Percentiles rank a stretch among this genome's conserved stretches.
phyloP scores from a whole-genome alignment of 192 early-diverging fungal genomes.

The Coemansia sp. region DNA sequence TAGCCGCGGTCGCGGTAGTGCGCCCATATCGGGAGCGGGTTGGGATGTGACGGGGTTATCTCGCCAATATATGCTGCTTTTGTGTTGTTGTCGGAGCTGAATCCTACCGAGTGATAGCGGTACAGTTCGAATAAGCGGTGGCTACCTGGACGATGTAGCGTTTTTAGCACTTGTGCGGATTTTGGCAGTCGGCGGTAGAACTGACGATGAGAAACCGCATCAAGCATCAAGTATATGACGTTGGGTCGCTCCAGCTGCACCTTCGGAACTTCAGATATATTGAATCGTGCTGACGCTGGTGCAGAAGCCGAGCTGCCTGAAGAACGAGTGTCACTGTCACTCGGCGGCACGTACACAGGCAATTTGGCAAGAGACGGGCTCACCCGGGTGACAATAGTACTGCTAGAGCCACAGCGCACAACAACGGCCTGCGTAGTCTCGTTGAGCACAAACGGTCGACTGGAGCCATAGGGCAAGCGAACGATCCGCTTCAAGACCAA shows the following conservation, averaged over 20 bases:
- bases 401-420: conserved; percentile 50
- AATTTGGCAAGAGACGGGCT: conserved; percentile 25
- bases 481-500: conserved; percentile 33
- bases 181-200: conserved; percentile 61
- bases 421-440: conserved; percentile 54
- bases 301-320: not conserved
- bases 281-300: conserved; percentile 1
- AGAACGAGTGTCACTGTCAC: conserved; percentile 31
- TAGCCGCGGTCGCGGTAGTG: conserved; percentile 61
- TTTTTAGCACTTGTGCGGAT: conserved; percentile 30
- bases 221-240: conserved; percentile 59
- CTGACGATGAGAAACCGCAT: conserved; percentile 58
- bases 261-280: not conserved
- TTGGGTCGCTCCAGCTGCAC: conserved; percentile 42
- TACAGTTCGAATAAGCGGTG: conserved; percentile 57
- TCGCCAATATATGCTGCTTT: conserved; percentile 55
- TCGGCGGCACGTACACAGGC: conserved; percentile 19
- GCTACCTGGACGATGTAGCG: conserved; percentile 33
- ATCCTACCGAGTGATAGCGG: conserved; percentile 57
- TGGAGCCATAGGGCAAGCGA: conserved; percentile 23
- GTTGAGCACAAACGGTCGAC: conserved; percentile 31
- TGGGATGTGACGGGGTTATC: conserved; percentile 26
- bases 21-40: conserved; percentile 60
- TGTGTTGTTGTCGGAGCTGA: conserved; percentile 60
- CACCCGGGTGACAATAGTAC: conserved; percentile 40